A percentile compares a stretch with the other conserved stretches of the same genome.
Evolutionary conservation across 345 rosid species (phyloP).

Genomic region (Eucalyptus sp.): DNA sequence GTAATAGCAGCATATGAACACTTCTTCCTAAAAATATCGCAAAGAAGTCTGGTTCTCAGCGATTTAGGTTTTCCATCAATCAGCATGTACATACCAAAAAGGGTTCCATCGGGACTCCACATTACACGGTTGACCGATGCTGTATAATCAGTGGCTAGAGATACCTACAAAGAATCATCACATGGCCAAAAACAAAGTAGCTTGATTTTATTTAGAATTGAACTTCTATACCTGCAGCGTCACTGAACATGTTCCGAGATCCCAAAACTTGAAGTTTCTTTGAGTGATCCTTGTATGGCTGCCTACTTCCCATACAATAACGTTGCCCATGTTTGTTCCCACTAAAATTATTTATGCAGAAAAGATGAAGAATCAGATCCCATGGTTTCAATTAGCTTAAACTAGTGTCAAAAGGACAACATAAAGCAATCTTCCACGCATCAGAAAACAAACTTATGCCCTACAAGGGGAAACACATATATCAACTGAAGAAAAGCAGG

Average conservation of each 20-base stretch:
- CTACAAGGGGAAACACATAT: not conserved
- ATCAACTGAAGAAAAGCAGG: not conserved
- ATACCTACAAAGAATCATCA: not conserved
- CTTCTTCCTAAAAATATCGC: too few species aligned
- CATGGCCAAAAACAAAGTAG: not conserved
- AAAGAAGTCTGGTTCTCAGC: too few species aligned
- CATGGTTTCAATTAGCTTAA: not conserved
- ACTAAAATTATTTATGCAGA: slow-evolving; percentile 18
- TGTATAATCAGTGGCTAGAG: too few species aligned
- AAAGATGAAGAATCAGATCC: not conserved
- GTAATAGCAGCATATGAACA: too few species aligned
- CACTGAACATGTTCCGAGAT: slow-evolving; percentile 38
- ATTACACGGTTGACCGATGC: too few species aligned
- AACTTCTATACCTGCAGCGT: slow-evolving; percentile 35
- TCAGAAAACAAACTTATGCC: not conserved
- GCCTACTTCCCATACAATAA: slow-evolving; percentile 64
- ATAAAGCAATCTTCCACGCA: not conserved
- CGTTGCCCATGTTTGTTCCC: slow-evolving; percentile 65
- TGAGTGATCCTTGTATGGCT: slow-evolving; percentile 42
- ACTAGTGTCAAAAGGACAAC: not conserved
- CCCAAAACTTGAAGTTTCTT: slow-evolving; percentile 58
- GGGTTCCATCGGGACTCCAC: too few species aligned
- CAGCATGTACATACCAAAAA: too few species aligned
- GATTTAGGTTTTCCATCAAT: too few species aligned
- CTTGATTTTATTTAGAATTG: not conserved